Conservation (phyloP, 148 eudicot genomes). For the Silene latifolia region DNA sequence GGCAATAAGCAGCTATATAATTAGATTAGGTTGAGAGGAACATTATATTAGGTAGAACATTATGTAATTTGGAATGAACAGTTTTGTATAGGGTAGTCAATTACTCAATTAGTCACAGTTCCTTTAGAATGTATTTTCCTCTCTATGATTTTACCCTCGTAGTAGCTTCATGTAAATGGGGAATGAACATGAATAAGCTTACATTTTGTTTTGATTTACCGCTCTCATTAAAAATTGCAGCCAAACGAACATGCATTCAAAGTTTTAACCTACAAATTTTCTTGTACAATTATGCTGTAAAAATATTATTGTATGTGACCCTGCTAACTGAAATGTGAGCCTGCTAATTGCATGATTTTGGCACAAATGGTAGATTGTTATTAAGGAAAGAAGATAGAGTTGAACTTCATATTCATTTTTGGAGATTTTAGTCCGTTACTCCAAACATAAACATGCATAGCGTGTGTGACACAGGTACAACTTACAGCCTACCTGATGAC, state of each 20-base stretch:
- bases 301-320: no score
- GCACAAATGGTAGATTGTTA: no score
- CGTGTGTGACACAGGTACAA: no score
- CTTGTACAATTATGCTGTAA: no score
- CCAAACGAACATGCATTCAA: not conserved
- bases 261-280: no score
- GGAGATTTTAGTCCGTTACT: no score
- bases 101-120: not conserved
- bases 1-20: conserved; percentile 10
- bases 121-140: not conserved
- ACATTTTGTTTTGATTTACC: not conserved
- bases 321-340: no score
- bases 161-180: not conserved
- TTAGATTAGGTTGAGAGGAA: conserved; percentile 11
- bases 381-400: no score
- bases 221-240: not conserved
- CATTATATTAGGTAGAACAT: not conserved
- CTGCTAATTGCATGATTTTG: no score
- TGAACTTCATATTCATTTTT: no score
- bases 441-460: no score
- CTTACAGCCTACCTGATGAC: no score
- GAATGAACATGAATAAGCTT: not conserved
- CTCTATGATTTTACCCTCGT: not conserved
- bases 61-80: not conserved
- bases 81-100: not conserved